These are phyloP conservation scores for Backusella parvicylindrica DNA, from an alignment of 192 early-diverging fungal species.

Conservation along the genomic window DNA sequence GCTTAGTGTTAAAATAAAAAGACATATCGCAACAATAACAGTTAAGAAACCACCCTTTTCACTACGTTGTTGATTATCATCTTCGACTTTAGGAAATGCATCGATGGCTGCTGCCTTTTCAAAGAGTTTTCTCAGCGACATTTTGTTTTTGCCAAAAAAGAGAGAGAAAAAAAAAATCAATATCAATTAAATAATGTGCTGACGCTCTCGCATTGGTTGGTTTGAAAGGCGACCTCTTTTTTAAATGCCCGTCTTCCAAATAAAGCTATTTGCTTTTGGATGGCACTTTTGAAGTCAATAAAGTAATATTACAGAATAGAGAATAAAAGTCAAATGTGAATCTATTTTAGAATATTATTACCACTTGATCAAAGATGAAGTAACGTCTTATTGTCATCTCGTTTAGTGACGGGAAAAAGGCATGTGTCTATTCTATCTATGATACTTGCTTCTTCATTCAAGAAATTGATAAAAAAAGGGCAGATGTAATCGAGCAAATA, in stretches of 20 bases:
- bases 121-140: constrained; percentile 5
- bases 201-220: neutral
- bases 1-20: constrained; percentile 61
- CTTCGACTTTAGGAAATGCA: constrained; percentile 89
- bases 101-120: constrained; percentile 45
- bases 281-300: no score
- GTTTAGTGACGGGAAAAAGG: no score
- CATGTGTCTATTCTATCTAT: no score
- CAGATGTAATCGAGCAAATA: no score
- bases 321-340: no score
- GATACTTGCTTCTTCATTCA: no score
- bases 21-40: constrained; percentile 59
- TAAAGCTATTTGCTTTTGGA: no score
- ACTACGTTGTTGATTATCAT: constrained; percentile 68
- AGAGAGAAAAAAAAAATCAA: neutral
- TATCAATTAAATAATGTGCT: neutral
- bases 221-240: neutral
- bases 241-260: neutral
- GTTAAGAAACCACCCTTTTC: constrained; percentile 75
- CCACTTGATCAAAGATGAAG: no score
- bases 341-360: no score
- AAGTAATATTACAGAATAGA: no score
- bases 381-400: no score
- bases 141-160: neutral
- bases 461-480: no score